Evolutionary conservation across 2,329 filamentous ascomycete species (phyloP).

Genomic region (Cladosporium sp.): DNA sequence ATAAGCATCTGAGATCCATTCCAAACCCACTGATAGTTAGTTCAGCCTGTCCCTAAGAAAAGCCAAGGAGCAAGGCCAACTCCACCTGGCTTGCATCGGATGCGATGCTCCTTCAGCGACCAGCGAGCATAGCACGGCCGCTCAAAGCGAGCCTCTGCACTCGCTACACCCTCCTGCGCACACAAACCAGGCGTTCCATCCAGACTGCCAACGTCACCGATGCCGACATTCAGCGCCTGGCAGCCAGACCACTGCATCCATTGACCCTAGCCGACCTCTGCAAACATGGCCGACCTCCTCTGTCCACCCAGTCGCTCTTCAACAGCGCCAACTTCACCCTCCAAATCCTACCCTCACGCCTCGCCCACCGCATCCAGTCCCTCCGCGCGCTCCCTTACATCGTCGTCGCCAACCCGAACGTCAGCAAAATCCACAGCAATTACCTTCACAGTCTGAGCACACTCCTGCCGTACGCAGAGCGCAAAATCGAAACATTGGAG

Average conservation of each 20-base stretch:
- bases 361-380: constrained; percentile 90
- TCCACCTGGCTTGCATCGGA: constrained; percentile 5
- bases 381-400: constrained; percentile 93
- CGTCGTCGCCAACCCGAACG: constrained; percentile 95
- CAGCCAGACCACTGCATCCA: constrained; percentile 70
- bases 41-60: not conserved
- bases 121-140: constrained; percentile 3
- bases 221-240: constrained; percentile 72
- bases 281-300: constrained; percentile 80
- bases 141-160: not conserved
- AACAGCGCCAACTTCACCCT: constrained; percentile 94
- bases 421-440: constrained; percentile 91
- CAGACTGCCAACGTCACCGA: constrained; percentile 50
- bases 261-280: constrained; percentile 85
- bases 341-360: constrained; percentile 80
- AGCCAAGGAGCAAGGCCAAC: constrained; percentile 6
- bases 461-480: constrained; percentile 75
- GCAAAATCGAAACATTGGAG: constrained; percentile 68
- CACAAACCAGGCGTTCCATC: constrained; percentile 22
- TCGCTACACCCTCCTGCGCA: not conserved
- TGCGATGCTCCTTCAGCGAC: constrained; percentile 5
- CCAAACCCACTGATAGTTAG: not conserved
- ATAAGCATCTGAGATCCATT: not conserved
- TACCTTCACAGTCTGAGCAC: constrained; percentile 91
- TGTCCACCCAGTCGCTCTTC: constrained; percentile 74